These are phyloP conservation scores for Alternaria sp. DNA, from an alignment of 2,329 filamentous ascomycete species.

Conservation along the genomic window DNA sequence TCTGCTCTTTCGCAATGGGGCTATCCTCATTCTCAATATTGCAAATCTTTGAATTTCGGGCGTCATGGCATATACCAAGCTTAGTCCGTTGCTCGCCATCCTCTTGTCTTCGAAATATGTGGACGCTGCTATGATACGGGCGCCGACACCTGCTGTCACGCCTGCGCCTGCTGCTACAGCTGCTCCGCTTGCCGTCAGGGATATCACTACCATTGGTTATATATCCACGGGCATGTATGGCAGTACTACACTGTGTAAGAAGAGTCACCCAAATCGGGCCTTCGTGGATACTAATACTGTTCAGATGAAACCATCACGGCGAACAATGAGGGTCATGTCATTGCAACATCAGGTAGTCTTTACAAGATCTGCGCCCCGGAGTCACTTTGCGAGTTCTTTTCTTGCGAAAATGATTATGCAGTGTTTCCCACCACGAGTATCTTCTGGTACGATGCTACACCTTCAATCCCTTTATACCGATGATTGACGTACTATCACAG, in stretches of 20 bases:
- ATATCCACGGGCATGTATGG: conserved; percentile 9
- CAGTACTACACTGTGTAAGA: conserved; percentile 23
- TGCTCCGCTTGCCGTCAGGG: conserved; percentile 13
- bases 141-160: conserved; percentile 12
- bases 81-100: conserved; percentile 8
- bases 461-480: not conserved
- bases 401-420: conserved; percentile 16
- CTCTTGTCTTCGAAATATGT: conserved; percentile 4
- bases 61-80: conserved; percentile 9
- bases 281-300: not conserved
- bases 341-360: conserved; percentile 16
- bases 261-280: too few species aligned
- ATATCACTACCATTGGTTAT: conserved; percentile 21
- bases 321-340: conserved; percentile 14
- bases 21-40: not conserved
- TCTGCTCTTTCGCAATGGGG: conserved; percentile 1
- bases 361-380: conserved; percentile 15
- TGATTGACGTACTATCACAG: not conserved
- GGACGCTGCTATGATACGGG: conserved; percentile 12
- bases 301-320: conserved; percentile 21
- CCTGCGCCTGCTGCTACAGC: conserved; percentile 17
- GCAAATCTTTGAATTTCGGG: not conserved
- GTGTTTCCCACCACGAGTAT: conserved; percentile 1
- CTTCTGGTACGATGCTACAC: conserved; percentile 11
- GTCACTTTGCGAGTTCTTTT: conserved; percentile 18